Evolutionary conservation across 768 basidiomycete genomes (phyloP).

Genomic region (Mrakia hoshinonis): DNA sequence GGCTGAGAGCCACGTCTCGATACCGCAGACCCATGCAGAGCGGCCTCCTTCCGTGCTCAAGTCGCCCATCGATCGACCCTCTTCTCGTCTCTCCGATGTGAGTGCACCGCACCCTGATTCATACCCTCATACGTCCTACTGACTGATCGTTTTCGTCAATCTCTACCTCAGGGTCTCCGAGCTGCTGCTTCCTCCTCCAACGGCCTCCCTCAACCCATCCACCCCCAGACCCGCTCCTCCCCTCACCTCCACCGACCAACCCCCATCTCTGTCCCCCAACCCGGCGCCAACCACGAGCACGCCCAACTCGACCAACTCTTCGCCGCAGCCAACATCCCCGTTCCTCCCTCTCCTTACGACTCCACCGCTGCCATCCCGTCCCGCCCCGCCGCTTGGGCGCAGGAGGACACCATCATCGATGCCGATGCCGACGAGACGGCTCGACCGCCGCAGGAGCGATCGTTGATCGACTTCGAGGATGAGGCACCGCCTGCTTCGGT

Average conservation of each 20-base stretch:
- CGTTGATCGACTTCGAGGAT: constrained; percentile 21
- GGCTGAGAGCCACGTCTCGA: constrained; percentile 47
- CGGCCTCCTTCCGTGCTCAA: constrained; percentile 55
- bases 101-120: background rate
- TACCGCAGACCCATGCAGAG: constrained; percentile 59
- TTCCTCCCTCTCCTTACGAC: constrained; percentile 10
- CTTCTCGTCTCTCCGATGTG: constrained; percentile 21
- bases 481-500: background rate
- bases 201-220: background rate
- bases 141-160: background rate
- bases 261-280: background rate
- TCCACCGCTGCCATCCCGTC: background rate
- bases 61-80: constrained; percentile 31
- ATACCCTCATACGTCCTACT: background rate
- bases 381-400: constrained; percentile 10
- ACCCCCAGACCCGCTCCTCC: constrained; percentile 23
- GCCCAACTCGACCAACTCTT: background rate
- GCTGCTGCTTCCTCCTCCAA: constrained; percentile 22
- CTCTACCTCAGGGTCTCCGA: constrained; percentile 6
- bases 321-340: constrained; percentile 3
- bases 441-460: constrained; percentile 14
- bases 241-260: background rate
- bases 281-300: background rate
- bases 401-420: constrained; percentile 13
- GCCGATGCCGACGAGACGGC: background rate